Evolutionary conservation across 2,329 filamentous ascomycete species (phyloP).

Genomic region (Penicillium italicum): DNA sequence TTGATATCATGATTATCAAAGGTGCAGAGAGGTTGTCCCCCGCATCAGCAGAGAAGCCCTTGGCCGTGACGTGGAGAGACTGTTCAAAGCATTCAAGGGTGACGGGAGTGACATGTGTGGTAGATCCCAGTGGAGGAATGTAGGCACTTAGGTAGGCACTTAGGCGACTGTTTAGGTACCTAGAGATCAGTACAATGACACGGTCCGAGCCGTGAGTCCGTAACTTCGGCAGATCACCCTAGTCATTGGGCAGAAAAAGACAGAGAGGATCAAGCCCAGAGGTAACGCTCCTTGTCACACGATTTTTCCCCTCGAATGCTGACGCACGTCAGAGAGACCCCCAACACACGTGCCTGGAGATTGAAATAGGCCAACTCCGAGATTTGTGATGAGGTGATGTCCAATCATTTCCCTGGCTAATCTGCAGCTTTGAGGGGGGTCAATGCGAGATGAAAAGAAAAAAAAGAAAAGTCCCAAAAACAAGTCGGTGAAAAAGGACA

Average conservation of each 20-base stretch:
- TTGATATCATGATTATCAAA: conserved; percentile 21
- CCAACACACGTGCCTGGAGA: conserved; percentile 10
- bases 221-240: conserved; percentile 3
- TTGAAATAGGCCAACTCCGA: not conserved
- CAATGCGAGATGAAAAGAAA: not conserved
- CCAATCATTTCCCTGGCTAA: conserved; percentile 1
- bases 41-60: conserved; percentile 24
- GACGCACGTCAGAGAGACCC: conserved; percentile 4
- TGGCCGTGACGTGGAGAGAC: conserved; percentile 32
- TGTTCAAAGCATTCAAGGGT: conserved; percentile 14
- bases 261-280: not conserved
- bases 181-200: conserved; percentile 13
- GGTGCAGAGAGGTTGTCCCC: conserved; percentile 14
- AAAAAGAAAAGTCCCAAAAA: not conserved
- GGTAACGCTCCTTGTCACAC: conserved; percentile 18
- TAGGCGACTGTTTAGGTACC: not conserved
- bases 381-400: not conserved
- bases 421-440: conserved; percentile 1
- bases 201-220: conserved; percentile 30
- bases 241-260: conserved; percentile 30
- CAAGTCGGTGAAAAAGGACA: conserved; percentile 8
- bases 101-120: not conserved
- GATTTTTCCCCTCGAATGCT: not conserved
- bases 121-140: not conserved
- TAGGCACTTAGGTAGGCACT: not conserved